These are phyloP conservation scores for Aspergillus brunneoviolaceus DNA, from an alignment of 2,329 filamentous ascomycete species.

Conservation along the genomic window DNA sequence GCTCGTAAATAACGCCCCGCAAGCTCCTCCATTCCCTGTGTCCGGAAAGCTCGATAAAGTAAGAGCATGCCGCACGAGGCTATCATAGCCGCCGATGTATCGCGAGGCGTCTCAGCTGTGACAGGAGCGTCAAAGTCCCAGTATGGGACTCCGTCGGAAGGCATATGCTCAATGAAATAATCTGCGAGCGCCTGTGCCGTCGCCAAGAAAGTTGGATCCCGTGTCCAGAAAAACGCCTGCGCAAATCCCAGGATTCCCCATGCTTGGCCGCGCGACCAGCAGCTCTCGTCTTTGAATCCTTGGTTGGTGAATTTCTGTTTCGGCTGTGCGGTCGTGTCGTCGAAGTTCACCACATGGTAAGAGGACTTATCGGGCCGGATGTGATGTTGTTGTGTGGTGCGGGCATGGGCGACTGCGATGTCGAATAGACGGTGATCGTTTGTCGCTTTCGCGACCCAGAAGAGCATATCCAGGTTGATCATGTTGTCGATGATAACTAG, in stretches of 20 bases:
- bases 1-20: conserved; percentile 4
- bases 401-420: conserved; percentile 37
- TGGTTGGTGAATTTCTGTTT: conserved; percentile 27
- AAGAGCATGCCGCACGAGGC: conserved; percentile 45
- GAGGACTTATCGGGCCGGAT: conserved; percentile 34
- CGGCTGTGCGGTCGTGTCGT: conserved; percentile 42
- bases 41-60: conserved; percentile 34
- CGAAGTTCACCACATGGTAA: conserved; percentile 38
- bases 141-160: conserved; percentile 42
- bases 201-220: conserved; percentile 25
- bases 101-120: conserved; percentile 21
- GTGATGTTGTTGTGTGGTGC: conserved; percentile 41
- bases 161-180: conserved; percentile 47
- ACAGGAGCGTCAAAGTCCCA: conserved; percentile 56
- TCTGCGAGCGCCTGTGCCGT: conserved; percentile 48
- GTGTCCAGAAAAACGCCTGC: conserved; percentile 44
- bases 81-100: conserved; percentile 45
- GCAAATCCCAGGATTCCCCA: conserved; percentile 35
- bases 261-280: conserved; percentile 28
- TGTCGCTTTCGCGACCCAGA: conserved; percentile 38
- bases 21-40: not conserved
- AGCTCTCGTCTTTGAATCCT: conserved; percentile 25
- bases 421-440: conserved; percentile 21
- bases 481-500: conserved; percentile 48
- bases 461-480: conserved; percentile 43